These are phyloP conservation scores for Triticum urartu DNA, from an alignment of 176 grass and related monocot species.

Conservation along the genomic window DNA sequence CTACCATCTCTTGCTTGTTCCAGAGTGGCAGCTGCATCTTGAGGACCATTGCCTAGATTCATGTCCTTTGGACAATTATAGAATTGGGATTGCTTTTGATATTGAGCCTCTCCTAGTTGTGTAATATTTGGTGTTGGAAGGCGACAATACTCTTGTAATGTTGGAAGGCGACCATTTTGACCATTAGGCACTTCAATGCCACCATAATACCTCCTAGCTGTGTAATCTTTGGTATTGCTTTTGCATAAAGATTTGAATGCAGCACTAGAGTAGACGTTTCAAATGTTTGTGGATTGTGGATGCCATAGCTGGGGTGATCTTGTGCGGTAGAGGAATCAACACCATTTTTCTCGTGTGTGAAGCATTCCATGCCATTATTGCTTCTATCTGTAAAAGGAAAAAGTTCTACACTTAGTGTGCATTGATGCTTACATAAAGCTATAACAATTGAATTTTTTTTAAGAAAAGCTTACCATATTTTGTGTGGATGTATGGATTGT, in stretches of 20 bases:
- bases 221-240: constrained; percentile 18
- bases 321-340: constrained; percentile 6
- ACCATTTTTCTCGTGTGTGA: constrained; percentile 22
- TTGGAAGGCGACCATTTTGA: constrained; percentile 14
- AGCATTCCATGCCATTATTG: constrained; percentile 9
- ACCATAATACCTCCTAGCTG: background rate
- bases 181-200: background rate
- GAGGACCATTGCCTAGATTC: constrained; percentile 7
- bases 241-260: constrained; percentile 24
- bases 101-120: background rate
- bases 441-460: background rate
- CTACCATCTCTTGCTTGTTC: constrained; percentile 21
- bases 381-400: constrained; percentile 28
- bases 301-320: background rate
- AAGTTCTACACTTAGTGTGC: background rate
- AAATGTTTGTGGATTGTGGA: constrained; percentile 4
- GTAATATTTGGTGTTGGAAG: constrained; percentile 12
- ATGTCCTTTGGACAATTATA: constrained; percentile 27
- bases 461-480: constrained; percentile 41
- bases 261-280: constrained; percentile 26
- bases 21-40: constrained; percentile 24
- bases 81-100: constrained; percentile 16
- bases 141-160: background rate
- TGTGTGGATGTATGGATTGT: constrained; percentile 34
- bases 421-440: constrained; percentile 22